Percentiles rank a stretch among this genome's conserved stretches.
Conservation (phyloP, 202 grass and related monocot genomes). For the Bolboschoenoplectus hybrid region DNA sequence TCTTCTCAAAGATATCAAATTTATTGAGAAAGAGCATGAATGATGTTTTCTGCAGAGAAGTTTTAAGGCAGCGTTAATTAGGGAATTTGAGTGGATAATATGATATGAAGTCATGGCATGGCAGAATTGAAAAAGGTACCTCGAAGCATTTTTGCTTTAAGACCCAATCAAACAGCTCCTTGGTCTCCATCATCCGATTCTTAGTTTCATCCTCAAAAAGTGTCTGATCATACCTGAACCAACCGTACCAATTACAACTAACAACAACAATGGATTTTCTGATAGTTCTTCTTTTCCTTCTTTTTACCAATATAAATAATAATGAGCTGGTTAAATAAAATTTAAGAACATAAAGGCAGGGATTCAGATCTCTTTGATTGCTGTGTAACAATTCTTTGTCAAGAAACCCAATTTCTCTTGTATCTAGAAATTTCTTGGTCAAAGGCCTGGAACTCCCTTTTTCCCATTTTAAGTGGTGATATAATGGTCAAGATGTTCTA, state of each 20-base stretch:
- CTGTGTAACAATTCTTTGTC: not conserved
- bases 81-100: conserved; percentile 12
- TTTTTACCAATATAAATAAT: not conserved
- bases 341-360: not conserved
- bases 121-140: conserved; percentile 45
- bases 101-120: conserved; percentile 9
- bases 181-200: conserved; percentile 97
- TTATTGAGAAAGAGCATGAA: conserved; percentile 99
- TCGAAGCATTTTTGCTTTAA: conserved; percentile 95
- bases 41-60: conserved; percentile 79
- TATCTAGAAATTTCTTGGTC: not conserved
- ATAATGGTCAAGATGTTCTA: not conserved
- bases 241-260: conserved; percentile 5
- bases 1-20: conserved; percentile 97
- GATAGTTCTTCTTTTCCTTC: not conserved
- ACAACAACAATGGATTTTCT: not conserved
- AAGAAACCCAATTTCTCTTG: not conserved
- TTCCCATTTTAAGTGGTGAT: not conserved
- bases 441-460: not conserved
- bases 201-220: conserved; percentile 90
- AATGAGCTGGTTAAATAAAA: not conserved
- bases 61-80: not conserved
- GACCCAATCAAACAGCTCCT: conserved; percentile 97
- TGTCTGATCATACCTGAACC: conserved; percentile 85
- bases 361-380: not conserved